Evolutionary conservation across 148 eudicot genomes (phyloP), one percentile per base, ranked within the genome.

Genomic region (Chenopodium quinoa): DNA sequence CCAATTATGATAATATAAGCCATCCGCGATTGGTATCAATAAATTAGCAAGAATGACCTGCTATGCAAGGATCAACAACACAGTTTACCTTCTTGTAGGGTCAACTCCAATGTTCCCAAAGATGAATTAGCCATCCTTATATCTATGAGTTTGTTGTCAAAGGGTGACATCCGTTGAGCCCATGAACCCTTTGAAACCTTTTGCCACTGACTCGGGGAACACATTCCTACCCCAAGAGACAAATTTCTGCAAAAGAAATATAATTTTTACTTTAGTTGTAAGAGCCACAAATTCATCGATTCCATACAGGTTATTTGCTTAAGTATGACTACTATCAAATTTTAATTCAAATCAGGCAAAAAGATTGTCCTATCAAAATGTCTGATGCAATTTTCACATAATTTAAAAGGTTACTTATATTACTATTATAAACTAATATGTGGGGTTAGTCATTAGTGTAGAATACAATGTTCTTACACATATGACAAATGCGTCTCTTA

Each of bases 201-300:
- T 79, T 90, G 90, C 98, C 98, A 97, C 75, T 89, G 90, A 71
- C 87, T 90, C 75, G 84, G 90, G 76, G 94, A 90, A 84, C 99
- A 97, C 99, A 97, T 91, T 60, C 95, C 98, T 64, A 94, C 68
- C 81, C 90, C 92, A 69, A 97, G 88, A 81, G 99, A 90, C 29
- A 78, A 12, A 84, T 94, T 97, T 91, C 98, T 97, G 86, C 74
- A 83, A 84, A n/a, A 77, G 67, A 48, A 32, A 52, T 34, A 70
- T 56, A 19, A 56, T 58, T 23, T 67, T 50, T 44, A 14, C 19
- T 3, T 47, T 23, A 8, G 5, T 19, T 47, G 29, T 40, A 47
- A 20, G 48, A 37, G 44, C 46, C 56, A 67, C 9, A 82, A 46
- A 48, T 9, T 25, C 77, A 80, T 58, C 52, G 78, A 54, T 54